Base-by-base conservation (phyloP, 345 rosid species). In the Sapria himalayana region DNA sequence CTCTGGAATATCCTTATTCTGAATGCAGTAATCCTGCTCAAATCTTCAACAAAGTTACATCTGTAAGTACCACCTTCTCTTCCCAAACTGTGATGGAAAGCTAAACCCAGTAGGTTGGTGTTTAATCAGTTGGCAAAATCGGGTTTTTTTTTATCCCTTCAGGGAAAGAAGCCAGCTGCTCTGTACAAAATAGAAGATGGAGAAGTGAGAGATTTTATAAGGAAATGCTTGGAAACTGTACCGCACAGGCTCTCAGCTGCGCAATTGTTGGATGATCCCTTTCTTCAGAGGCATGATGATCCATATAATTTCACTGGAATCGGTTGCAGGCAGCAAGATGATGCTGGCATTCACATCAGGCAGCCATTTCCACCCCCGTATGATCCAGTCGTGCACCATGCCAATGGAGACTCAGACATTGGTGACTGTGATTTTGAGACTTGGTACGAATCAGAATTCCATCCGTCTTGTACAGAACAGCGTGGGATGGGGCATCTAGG, bases 141-240 rank as follows among this genome's bases (percentile, higher is more conserved):
- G n/a, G n/a, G n/a, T n/a, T n/a, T n/a, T 41, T 48, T 22, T 46
- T 60, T 29, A 29, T 51, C 44, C 3, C 14, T 55, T 37, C 54
- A 89, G 98, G 98, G 98, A 10, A 89, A 66, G 71, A 89, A 70
- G 60, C 98, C 98, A 15, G 78, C 76, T 52, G 77, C 91, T 57
- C 59, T 89, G 50, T 74, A 74, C 52, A 69, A 72, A 60, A 85
- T 89, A 52, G 65, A 64, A 45, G 93, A 89, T 51, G 73, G 70
- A 2, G 93, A 89, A 55, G 91, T 82, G 19, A 67, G 65, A 43
- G 61, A 53, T 19, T 82, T 89, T 46, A 71, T 89, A 27, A 93
- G 79, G 59, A 89, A 89, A 61, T 89, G 98, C 52, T 68, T 89
- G 39, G 93, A 85, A 29, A 74, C 84, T 11, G 91, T 68, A 15